phyloP scores from a whole-genome alignment of 805 yeast species.

The Soucietia sequanensis region DNA sequence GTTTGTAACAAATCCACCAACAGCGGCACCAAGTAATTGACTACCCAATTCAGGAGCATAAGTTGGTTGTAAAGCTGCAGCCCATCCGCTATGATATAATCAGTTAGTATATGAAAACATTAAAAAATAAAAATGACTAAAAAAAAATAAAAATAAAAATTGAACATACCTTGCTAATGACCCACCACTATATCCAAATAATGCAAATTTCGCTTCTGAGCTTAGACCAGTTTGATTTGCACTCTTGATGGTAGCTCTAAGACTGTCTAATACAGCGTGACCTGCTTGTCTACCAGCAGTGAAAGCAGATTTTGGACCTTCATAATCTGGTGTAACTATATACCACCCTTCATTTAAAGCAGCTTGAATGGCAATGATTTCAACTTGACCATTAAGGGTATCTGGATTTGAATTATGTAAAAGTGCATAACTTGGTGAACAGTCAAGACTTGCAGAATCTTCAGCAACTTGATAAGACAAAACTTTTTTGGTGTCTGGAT shows the following conservation, averaged over 20 bases:
- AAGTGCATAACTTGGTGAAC: constrained; percentile 27
- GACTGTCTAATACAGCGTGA: constrained; percentile 26
- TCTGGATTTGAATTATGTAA: constrained; percentile 10
- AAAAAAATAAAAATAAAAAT: too few relatives aligned
- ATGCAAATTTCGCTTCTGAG: constrained; percentile 15
- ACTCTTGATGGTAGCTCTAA: constrained; percentile 24
- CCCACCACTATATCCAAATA: constrained; percentile 44
- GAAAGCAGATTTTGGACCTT: constrained; percentile 31
- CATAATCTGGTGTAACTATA: constrained; percentile 34
- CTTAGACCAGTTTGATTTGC: constrained; percentile 16
- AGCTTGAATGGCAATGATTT: constrained; percentile 15
- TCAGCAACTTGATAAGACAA: constrained; percentile 28
- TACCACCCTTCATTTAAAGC: constrained; percentile 29
- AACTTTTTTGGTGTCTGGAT: constrained; percentile 24
- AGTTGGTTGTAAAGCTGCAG: constrained; percentile 31
- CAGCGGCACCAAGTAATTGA: constrained; percentile 21
- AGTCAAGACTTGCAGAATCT: constrained; percentile 24
- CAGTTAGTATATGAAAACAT: too few relatives aligned
- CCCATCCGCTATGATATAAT: constrained; percentile 20
- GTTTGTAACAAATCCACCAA: constrained; percentile 25
- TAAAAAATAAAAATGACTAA: background rate
- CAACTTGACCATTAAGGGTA: constrained; percentile 9
- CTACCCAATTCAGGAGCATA: constrained; percentile 33
- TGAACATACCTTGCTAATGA: constrained; percentile 22
- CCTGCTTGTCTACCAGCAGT: constrained; percentile 33